Conservation (phyloP, 2,329 filamentous ascomycete species). For the Aspergillus eucalypticola region DNA sequence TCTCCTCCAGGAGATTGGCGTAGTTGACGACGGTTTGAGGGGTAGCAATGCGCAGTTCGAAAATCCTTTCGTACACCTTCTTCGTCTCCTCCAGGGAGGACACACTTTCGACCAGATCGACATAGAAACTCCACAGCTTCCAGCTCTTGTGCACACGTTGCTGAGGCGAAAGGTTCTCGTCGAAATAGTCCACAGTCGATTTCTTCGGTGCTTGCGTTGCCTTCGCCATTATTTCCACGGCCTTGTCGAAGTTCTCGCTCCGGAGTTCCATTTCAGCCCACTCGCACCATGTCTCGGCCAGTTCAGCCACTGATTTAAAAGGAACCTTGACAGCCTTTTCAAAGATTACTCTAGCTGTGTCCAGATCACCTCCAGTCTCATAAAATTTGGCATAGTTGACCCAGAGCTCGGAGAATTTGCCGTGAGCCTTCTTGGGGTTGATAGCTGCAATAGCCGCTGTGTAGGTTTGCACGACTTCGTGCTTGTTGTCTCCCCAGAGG, state of each 20-base stretch:
- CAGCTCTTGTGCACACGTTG: slow-evolving; percentile 98
- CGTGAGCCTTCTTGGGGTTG: slow-evolving; percentile 89
- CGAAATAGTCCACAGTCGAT: slow-evolving; percentile 99
- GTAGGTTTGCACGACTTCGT: slow-evolving; percentile 90
- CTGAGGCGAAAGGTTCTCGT: slow-evolving; percentile 89
- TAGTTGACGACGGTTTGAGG: slow-evolving; percentile 99
- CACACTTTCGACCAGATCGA: slow-evolving; percentile 94
- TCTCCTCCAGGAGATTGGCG: slow-evolving; percentile 89
- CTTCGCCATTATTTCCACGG: slow-evolving; percentile 94
- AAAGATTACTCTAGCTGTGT: slow-evolving; percentile 87
- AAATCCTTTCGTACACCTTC: slow-evolving; percentile 95
- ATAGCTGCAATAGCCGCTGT: slow-evolving; percentile 91
- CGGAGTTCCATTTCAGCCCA: slow-evolving; percentile 98
- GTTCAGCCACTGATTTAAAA: slow-evolving; percentile 94
- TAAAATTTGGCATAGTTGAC: slow-evolving; percentile 97
- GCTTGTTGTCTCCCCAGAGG: slow-evolving; percentile 90
- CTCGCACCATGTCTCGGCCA: slow-evolving; percentile 98
- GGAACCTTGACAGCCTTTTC: slow-evolving; percentile 98
- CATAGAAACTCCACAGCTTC: slow-evolving; percentile 99
- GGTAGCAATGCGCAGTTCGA: slow-evolving; percentile 95
- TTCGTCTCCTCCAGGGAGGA: slow-evolving; percentile 86
- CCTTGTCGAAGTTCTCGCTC: slow-evolving; percentile 92
- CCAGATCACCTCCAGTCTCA: slow-evolving; percentile 79
- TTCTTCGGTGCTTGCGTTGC: slow-evolving; percentile 95
- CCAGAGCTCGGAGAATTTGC: slow-evolving; percentile 94